phyloP scores from a whole-genome alignment of 2,329 filamentous ascomycete genomes.

The Monilinia vaccinii-corymbosi region DNA sequence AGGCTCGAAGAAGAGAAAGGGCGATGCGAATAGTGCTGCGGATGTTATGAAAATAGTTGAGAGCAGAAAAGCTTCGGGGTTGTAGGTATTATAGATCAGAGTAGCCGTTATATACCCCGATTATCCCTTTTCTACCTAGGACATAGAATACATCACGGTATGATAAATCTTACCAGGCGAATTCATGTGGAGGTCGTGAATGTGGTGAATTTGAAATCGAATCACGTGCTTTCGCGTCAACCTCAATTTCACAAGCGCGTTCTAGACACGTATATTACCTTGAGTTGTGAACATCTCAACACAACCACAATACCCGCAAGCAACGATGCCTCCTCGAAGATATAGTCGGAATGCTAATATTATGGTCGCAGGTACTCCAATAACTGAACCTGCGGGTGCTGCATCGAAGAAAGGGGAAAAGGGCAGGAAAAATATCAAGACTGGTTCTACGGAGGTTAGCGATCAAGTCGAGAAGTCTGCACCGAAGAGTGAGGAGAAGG shows the following conservation, averaged over 20 bases:
- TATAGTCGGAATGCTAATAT: constrained; percentile 16
- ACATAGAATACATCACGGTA: background rate
- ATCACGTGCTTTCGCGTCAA: background rate
- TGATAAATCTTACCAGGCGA: background rate
- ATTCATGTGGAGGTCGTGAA: background rate
- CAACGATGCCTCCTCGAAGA: constrained; percentile 23
- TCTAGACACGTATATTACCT: background rate
- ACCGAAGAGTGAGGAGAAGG: background rate
- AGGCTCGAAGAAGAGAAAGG: constrained; percentile 66
- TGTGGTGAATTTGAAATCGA: too few species aligned
- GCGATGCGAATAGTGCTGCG: constrained; percentile 66
- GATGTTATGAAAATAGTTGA: constrained; percentile 78
- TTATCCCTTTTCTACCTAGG: background rate
- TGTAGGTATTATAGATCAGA: background rate
- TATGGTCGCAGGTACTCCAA: constrained; percentile 1
- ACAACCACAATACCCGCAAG: background rate
- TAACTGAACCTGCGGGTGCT: background rate
- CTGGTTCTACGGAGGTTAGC: constrained; percentile 9
- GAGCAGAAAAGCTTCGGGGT: constrained; percentile 20
- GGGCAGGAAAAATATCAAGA: constrained; percentile 14
- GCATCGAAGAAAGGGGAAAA: constrained; percentile 15
- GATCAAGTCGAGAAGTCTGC: constrained; percentile 11
- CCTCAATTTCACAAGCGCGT: background rate
- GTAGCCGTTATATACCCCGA: background rate
- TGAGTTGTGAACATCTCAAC: background rate